Evolutionary conservation across 805 yeast genomes (phyloP), one percentile per base, ranked within the genome.

Genomic region (Allodekkera sacchari): DNA sequence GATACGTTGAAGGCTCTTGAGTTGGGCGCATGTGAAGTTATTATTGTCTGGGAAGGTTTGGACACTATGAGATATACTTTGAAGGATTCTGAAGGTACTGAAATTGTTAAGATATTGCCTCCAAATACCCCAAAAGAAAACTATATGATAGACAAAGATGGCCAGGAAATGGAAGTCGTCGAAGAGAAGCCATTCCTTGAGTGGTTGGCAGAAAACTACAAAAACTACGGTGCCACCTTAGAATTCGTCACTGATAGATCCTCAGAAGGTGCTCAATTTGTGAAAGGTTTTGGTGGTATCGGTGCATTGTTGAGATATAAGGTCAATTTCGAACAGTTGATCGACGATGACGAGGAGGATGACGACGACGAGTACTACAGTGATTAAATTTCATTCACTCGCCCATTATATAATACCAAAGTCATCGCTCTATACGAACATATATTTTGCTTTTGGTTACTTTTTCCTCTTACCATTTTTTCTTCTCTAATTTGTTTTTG

Each of bases 191-290:
- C 85, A 25, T 71, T 92, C 48, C 71, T 92, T 44, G 98, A 92
- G 64, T 92, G 99, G 99, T 69, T 92, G 42, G 97, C 98, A 30
- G 98, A 89, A 65, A 84, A 87, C 63, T 92, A 92, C 65, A 82
- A 78, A 57, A 82, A 73, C 51, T 92, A 74, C 51, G 99, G 99
- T 73, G 95, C 98, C 32, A 75, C 81, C 38, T 71, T 92, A 50
- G 99, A 92, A 66, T 92, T 92, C 49, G 95, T 92, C 46, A 83
- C 96, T 31, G 97, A 92, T 66, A 78, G 85, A 64, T 83, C 95
- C 15, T 80, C 94, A 27, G 99, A 92, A 64, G 99, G 99, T 69
- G 94, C 97, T 28, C 99, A 92, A 67, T 92, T 92, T 61, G 94
- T 82, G 38, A 80, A 77, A 49, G 99, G 99, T 38, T 92, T 92